Evolutionary conservation across 169 alveolate genomes (phyloP), one percentile per base, ranked within the genome.

Genomic region (Perkinsus chesapeaki): DNA sequence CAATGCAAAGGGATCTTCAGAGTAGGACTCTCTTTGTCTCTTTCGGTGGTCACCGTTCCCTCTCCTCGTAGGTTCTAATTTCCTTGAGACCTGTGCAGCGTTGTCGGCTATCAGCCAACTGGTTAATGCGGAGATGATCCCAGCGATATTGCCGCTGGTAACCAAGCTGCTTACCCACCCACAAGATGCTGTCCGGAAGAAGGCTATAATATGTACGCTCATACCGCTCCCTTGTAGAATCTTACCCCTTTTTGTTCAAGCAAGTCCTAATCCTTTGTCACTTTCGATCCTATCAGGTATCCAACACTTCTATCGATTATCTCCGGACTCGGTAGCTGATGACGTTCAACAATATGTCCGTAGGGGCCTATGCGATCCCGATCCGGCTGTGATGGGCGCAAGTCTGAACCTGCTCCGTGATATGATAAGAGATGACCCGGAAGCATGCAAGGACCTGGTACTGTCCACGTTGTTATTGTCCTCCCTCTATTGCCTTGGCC

Each of bases 351-450:
- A 60, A 16, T 27, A 60, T 60, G 82, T 60, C 31, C 82, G 82
- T 16, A 60, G 82, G 91, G 98, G 98, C 36, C 95, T 98, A 23
- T 97, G 99, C 95, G 99, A 98, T 95, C 96, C 95, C 72, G 99
- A 98, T 92, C 99, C 99, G 37, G 95, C 98, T 10, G 99, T 98
- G 19, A 98, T 97, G 98, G 98, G 98, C 0, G 97, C 98, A 0
- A 95, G 98, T 0, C 96, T 98, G 9, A 97, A 98, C 92, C 95
- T 96, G 91, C 96, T 98, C 93, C 94, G 94, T 93, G 92, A 91
- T 31, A 39, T 95, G 36, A 95, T 96, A 9, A 39, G 48, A n/a
- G 73, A 3, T 39, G 92, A 96, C 48, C 95, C 95, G 37, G 92
- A 72, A 23, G 31, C 92, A 34, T 93, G 95, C 92, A 82, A 82